phyloP scores from a whole-genome alignment of 2,329 filamentous ascomycete genomes.

The Penicillium thymicola region DNA sequence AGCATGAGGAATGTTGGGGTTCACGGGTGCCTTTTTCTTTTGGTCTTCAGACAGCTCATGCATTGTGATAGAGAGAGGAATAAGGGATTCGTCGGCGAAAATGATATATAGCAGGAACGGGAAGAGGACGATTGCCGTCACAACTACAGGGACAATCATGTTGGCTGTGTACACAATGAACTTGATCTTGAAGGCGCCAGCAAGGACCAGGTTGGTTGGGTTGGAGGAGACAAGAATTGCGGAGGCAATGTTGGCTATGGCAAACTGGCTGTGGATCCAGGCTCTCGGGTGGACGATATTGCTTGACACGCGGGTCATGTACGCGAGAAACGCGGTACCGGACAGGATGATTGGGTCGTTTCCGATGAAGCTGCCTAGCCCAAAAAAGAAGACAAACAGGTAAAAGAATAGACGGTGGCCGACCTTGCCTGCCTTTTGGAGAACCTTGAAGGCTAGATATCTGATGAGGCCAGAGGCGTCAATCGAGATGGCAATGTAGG shows the following conservation, averaged over 20 bases:
- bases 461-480: constrained; percentile 71
- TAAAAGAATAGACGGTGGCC: constrained; percentile 69
- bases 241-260: constrained; percentile 69
- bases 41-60: constrained; percentile 62
- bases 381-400: constrained; percentile 70
- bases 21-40: constrained; percentile 58
- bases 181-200: constrained; percentile 67
- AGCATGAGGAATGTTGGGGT: constrained; percentile 68
- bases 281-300: constrained; percentile 69
- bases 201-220: constrained; percentile 71
- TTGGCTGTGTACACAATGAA: constrained; percentile 75
- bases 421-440: constrained; percentile 64
- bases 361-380: constrained; percentile 64
- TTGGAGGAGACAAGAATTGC: constrained; percentile 76
- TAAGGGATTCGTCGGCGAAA: constrained; percentile 61
- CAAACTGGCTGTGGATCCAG: constrained; percentile 71
- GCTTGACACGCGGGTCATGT: constrained; percentile 71
- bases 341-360: constrained; percentile 74
- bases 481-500: constrained; percentile 74
- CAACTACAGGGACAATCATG: constrained; percentile 68
- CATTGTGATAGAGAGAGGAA: constrained; percentile 65
- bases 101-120: constrained; percentile 68
- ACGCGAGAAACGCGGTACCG: constrained; percentile 70
- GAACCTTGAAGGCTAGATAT: constrained; percentile 66
- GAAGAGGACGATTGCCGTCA: constrained; percentile 66